Conservation (phyloP, 805 yeast genomes). For the Nakazawaea sp. region DNA sequence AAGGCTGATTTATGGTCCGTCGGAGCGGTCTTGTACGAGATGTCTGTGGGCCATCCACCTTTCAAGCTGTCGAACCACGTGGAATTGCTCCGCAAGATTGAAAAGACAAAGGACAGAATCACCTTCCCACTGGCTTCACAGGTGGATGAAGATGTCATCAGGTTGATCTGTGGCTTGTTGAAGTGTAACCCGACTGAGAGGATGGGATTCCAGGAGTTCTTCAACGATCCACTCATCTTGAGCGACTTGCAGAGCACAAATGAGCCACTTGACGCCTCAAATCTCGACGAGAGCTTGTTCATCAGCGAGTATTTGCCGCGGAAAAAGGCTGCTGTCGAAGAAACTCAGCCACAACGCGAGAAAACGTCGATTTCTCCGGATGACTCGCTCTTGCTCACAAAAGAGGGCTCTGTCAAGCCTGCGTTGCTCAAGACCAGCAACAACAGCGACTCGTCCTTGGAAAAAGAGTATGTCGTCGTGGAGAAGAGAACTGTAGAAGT, state of each 20-base stretch:
- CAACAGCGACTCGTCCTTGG: slow-evolving; percentile 42
- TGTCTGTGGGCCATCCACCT: slow-evolving; percentile 96
- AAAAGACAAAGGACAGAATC: slow-evolving; percentile 71
- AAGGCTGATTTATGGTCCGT: slow-evolving; percentile 98
- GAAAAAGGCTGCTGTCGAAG: neutral
- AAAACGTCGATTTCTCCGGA: slow-evolving; percentile 11
- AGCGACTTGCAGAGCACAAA: slow-evolving; percentile 45
- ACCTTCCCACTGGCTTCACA: slow-evolving; percentile 65
- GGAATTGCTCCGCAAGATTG: slow-evolving; percentile 81
- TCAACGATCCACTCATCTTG: slow-evolving; percentile 60
- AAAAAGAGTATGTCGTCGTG: slow-evolving; percentile 87
- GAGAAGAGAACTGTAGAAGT: slow-evolving; percentile 94
- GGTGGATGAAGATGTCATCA: slow-evolving; percentile 57
- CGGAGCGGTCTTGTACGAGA: slow-evolving; percentile 92
- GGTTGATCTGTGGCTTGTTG: slow-evolving; percentile 67
- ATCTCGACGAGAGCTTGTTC: slow-evolving; percentile 72
- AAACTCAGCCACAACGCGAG: neutral
- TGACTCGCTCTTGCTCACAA: slow-evolving; percentile 14
- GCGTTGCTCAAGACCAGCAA: neutral
- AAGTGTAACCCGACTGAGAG: slow-evolving; percentile 84
- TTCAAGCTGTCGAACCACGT: slow-evolving; percentile 91
- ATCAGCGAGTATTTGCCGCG: slow-evolving; percentile 66
- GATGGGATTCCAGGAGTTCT: slow-evolving; percentile 84
- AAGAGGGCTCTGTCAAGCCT: slow-evolving; percentile 1
- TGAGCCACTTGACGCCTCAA: slow-evolving; percentile 57